These are phyloP conservation scores for Hypocrella siamensis DNA, from an alignment of 2,329 filamentous ascomycete genomes.

Conservation along the genomic window DNA sequence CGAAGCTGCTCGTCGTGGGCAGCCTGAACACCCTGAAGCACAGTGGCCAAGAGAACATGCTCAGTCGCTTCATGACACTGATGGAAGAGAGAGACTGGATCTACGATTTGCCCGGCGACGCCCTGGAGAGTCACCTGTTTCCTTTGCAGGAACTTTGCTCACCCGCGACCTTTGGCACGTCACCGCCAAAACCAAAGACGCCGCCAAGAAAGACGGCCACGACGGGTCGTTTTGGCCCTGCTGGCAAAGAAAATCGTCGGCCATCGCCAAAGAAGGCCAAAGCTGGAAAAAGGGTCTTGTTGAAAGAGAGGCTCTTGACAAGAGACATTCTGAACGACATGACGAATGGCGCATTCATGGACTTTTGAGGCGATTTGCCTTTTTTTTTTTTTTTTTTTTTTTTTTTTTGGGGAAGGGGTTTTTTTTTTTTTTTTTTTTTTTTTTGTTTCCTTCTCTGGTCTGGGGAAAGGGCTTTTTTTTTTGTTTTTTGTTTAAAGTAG, in stretches of 20 bases:
- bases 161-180: constrained; percentile 17
- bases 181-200: constrained; percentile 9
- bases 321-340: constrained; percentile 67
- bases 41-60: constrained; percentile 56
- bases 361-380: no score
- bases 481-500: background rate
- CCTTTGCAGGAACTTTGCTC: constrained; percentile 40
- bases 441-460: background rate
- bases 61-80: constrained; percentile 58
- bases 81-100: constrained; percentile 72
- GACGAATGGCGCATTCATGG: constrained; percentile 24
- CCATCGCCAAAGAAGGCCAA: constrained; percentile 38
- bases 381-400: no score
- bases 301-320: constrained; percentile 53
- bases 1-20: constrained; percentile 79
- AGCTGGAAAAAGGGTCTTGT: constrained; percentile 43
- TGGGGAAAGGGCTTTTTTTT: background rate
- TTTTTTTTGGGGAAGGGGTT: background rate
- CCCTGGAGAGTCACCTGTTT: constrained; percentile 53
- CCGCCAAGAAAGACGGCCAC: constrained; percentile 15
- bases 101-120: constrained; percentile 51
- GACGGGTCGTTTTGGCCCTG: constrained; percentile 6
- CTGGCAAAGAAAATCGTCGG: constrained; percentile 28
- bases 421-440: background rate
- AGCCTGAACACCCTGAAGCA: constrained; percentile 66